phyloP scores from a whole-genome alignment of 768 basidiomycete genomes.

The Naganishia randhawae region DNA sequence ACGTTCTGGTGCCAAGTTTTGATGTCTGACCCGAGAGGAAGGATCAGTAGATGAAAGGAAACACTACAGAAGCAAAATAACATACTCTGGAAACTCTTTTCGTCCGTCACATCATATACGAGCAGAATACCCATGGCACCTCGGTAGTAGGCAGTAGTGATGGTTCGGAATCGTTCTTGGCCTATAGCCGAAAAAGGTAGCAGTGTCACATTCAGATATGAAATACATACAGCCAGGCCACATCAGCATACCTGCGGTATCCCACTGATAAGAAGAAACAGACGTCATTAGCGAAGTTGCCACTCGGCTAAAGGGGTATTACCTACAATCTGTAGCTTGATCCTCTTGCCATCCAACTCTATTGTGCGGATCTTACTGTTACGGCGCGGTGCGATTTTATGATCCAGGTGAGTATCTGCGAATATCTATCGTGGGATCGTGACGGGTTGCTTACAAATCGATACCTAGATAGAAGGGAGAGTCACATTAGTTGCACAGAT shows the following conservation, averaged over 20 bases:
- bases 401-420: neutral
- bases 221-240: neutral
- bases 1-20: conserved; percentile 97
- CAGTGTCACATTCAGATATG: neutral
- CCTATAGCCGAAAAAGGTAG: conserved; percentile 58
- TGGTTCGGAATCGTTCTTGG: conserved; percentile 98
- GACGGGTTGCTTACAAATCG: conserved; percentile 22
- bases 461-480: conserved; percentile 5
- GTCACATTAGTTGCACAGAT: neutral
- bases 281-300: neutral
- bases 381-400: neutral
- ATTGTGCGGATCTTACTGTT: conserved; percentile 77
- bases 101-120: conserved; percentile 88
- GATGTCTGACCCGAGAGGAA: conserved; percentile 63
- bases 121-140: conserved; percentile 98
- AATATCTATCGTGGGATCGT: neutral
- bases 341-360: conserved; percentile 93
- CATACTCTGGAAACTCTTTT: conserved; percentile 91
- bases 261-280: conserved; percentile 66
- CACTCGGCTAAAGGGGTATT: neutral
- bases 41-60: neutral
- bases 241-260: conserved; percentile 69
- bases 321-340: conserved; percentile 96
- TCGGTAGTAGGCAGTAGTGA: conserved; percentile 98
- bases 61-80: conserved; percentile 31